Percentiles rank a stretch among this genome's conserved stretches.
Conservation (phyloP, 352 stramenopile species). For the Phytophthora niederhauseri region DNA sequence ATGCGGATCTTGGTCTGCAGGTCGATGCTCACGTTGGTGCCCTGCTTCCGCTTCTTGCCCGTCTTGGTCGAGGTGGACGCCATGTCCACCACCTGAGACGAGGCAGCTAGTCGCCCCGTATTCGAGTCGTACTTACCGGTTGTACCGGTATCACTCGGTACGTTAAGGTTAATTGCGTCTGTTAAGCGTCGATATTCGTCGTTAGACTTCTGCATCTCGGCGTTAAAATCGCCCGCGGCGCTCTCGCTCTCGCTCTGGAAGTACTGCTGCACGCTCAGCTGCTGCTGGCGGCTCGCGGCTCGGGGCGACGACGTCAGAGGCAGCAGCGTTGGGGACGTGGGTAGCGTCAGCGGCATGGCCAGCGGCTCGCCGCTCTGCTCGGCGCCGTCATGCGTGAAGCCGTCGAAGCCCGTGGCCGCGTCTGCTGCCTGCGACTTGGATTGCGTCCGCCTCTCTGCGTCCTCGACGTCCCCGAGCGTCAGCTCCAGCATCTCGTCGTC, state of each 20-base stretch:
- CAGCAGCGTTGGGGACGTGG: slow-evolving; percentile 52
- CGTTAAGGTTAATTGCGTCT: slow-evolving; percentile 37
- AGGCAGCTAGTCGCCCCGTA: slow-evolving; percentile 6
- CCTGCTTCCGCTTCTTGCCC: slow-evolving; percentile 62
- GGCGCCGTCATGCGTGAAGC: slow-evolving; percentile 28
- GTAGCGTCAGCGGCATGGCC: slow-evolving; percentile 46
- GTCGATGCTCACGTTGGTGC: slow-evolving; percentile 75
- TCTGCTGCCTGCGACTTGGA: slow-evolving; percentile 3
- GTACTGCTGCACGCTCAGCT: slow-evolving; percentile 46
- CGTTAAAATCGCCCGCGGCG: slow-evolving; percentile 39
- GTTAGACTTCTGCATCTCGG: slow-evolving; percentile 54
- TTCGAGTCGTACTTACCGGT: slow-evolving; percentile 7
- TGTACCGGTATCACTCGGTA: slow-evolving; percentile 15
- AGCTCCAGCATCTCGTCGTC: slow-evolving; percentile 52
- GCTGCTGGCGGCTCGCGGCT: slow-evolving; percentile 24
- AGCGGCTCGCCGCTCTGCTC: slow-evolving; percentile 14
- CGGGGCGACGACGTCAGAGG: slow-evolving; percentile 42
- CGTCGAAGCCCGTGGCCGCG: slow-evolving; percentile 17
- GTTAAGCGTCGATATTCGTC: slow-evolving; percentile 54
- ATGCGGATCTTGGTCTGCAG: slow-evolving; percentile 87
- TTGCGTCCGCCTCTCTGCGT: slow-evolving; percentile 21
- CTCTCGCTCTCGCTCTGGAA: slow-evolving; percentile 45
- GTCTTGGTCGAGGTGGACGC: slow-evolving; percentile 19
- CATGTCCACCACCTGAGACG: slow-evolving; percentile 18
- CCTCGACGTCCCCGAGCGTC: slow-evolving; percentile 42